phyloP scores from a whole-genome alignment of 495 filamentous ascomycete genomes.

The Talaromyces borbonicus region DNA sequence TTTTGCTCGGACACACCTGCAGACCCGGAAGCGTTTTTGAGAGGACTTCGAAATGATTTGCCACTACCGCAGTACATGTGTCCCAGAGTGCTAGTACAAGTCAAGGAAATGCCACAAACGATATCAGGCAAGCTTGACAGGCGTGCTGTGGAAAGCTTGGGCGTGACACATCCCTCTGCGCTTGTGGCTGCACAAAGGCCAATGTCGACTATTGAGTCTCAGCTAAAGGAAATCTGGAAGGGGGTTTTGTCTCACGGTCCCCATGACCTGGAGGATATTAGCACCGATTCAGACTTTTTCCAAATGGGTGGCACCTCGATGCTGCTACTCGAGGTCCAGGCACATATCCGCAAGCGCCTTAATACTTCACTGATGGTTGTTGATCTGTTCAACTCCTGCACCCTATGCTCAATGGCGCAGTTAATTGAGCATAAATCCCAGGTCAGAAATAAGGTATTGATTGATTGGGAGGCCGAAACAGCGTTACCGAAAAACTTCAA shows the following conservation, averaged over 20 bases:
- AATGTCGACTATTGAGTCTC: neutral
- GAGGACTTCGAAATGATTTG: constrained; percentile 9
- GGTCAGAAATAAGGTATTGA: constrained; percentile 4
- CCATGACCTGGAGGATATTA: neutral
- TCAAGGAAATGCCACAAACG: constrained; percentile 32
- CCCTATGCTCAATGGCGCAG: constrained; percentile 22
- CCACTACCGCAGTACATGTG: constrained; percentile 39
- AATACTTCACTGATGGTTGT: constrained; percentile 14
- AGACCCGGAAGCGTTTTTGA: neutral
- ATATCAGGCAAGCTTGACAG: constrained; percentile 35
- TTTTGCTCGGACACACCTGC: neutral
- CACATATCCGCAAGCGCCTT: constrained; percentile 16
- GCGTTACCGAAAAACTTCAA: neutral
- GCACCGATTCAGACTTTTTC: constrained; percentile 21
- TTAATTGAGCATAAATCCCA: neutral
- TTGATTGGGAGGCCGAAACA: constrained; percentile 24
- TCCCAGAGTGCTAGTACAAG: constrained; percentile 25
- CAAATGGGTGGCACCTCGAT: constrained; percentile 24
- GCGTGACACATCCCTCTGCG: constrained; percentile 10
- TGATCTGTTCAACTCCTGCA: constrained; percentile 24
- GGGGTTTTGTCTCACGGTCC: neutral
- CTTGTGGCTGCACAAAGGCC: neutral
- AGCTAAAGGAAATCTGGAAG: constrained; percentile 1
- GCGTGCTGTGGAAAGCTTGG: constrained; percentile 13
- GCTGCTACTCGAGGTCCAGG: constrained; percentile 15